Percentiles rank a stretch among this genome's conserved stretches.
These are phyloP conservation scores for Aureobasidium leucospermi DNA, from an alignment of 2,329 filamentous ascomycete species.

Conservation along the genomic window DNA sequence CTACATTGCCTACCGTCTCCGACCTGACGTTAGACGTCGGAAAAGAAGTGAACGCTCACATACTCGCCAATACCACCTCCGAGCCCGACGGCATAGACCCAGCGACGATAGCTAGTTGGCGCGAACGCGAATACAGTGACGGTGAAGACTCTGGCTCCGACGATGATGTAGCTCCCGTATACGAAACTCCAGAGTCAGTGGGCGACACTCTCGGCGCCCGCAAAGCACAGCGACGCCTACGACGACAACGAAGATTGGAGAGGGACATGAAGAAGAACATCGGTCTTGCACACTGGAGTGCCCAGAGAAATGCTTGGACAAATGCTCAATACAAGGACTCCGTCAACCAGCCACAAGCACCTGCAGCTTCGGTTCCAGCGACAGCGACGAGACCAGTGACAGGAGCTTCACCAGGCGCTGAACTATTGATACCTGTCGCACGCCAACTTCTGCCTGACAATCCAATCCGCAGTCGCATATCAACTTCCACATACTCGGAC, in stretches of 20 bases:
- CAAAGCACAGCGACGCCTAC: slow-evolving; percentile 28
- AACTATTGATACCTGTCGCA: slow-evolving; percentile 59
- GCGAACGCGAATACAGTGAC: slow-evolving; percentile 37
- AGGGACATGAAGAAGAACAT: slow-evolving; percentile 61
- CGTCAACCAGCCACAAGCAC: not conserved
- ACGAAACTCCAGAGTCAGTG: slow-evolving; percentile 39
- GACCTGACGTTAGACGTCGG: not conserved
- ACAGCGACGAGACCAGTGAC: slow-evolving; percentile 22
- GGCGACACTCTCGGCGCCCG: slow-evolving; percentile 25
- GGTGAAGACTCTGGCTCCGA: slow-evolving; percentile 25
- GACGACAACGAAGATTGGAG: slow-evolving; percentile 30
- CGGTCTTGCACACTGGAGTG: slow-evolving; percentile 71
- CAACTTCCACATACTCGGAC: slow-evolving; percentile 63
- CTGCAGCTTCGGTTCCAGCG: not conserved
- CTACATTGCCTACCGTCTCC: not conserved
- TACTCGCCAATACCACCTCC: slow-evolving; percentile 12
- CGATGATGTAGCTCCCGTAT: slow-evolving; percentile 19
- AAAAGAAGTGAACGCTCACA: not conserved
- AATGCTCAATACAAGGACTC: slow-evolving; percentile 54
- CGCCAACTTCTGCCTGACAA: slow-evolving; percentile 69
- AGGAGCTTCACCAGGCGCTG: slow-evolving; percentile 18
- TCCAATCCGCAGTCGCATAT: slow-evolving; percentile 70
- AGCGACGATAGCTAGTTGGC: slow-evolving; percentile 22
- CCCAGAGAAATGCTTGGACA: slow-evolving; percentile 77
- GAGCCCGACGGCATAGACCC: too few relatives aligned